Evolutionary conservation across 148 eudicot genomes (phyloP).

Genomic region (Vaccinium corymbosum): DNA sequence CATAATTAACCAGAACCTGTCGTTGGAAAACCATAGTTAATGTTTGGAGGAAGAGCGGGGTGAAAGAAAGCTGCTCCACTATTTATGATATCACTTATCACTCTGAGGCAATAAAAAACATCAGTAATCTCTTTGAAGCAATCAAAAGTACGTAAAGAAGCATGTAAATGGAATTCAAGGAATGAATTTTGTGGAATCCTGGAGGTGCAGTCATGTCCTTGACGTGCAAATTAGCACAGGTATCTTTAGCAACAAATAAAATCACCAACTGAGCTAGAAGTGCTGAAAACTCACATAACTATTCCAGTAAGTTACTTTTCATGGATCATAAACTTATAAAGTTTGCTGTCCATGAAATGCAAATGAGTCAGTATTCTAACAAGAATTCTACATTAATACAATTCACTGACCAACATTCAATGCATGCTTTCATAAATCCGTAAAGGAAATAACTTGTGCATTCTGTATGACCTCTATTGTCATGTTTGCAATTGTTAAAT

Average conservation of each 20-base stretch:
- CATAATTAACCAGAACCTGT: conserved; percentile 85
- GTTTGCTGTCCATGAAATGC: background rate
- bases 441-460: background rate
- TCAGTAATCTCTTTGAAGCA: background rate
- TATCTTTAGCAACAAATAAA: background rate
- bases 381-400: background rate
- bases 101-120: background rate
- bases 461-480: background rate
- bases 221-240: background rate
- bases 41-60: background rate
- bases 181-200: background rate
- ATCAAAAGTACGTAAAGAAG: background rate
- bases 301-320: conserved; percentile 1
- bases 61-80: background rate
- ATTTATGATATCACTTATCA: background rate
- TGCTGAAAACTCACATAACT: background rate
- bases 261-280: background rate
- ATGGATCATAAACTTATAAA: background rate
- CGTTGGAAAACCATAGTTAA: conserved; percentile 18
- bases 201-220: background rate
- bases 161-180: background rate
- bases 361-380: background rate
- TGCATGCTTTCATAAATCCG: background rate
- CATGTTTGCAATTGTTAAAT: background rate
- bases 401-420: background rate